These are phyloP conservation scores for Rhodotorula graminis DNA, from an alignment of 768 basidiomycete species.

Conservation along the genomic window DNA sequence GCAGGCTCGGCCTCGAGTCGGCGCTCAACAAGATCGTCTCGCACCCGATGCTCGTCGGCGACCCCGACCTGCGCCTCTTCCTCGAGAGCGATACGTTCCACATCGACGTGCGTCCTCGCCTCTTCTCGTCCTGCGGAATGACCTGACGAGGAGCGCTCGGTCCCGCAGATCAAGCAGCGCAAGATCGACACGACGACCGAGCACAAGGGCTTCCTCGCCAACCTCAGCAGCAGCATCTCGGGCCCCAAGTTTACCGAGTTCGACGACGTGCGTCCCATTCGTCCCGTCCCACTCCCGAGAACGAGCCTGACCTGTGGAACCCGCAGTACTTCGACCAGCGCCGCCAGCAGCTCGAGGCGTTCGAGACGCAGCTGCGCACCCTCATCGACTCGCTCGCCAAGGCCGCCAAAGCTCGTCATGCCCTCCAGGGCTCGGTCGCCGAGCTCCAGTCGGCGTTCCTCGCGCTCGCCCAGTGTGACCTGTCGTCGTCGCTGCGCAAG, in stretches of 20 bases:
- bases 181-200: constrained; percentile 72
- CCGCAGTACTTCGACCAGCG: constrained; percentile 85
- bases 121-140: not conserved
- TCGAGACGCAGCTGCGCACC: constrained; percentile 81
- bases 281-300: not conserved
- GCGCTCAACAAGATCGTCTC: constrained; percentile 89
- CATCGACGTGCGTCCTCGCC: constrained; percentile 72
- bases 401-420: constrained; percentile 75
- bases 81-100: constrained; percentile 88
- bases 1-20: constrained; percentile 75
- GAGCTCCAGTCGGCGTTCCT: constrained; percentile 72
- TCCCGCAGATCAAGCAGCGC: constrained; percentile 72
- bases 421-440: constrained; percentile 11
- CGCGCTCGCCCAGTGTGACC: constrained; percentile 52
- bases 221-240: constrained; percentile 41
- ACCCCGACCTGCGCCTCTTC: constrained; percentile 81
- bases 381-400: constrained; percentile 79
- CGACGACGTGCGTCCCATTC: constrained; percentile 60
- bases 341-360: constrained; percentile 74
- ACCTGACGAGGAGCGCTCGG: not conserved
- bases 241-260: constrained; percentile 82
- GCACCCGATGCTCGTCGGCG: constrained; percentile 83
- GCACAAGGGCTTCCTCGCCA: constrained; percentile 51
- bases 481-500: constrained; percentile 60
- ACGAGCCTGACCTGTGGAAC: not conserved